Base-by-base conservation (phyloP, 805 yeast genomes). In the Schizosaccharomyces osmophilus region DNA sequence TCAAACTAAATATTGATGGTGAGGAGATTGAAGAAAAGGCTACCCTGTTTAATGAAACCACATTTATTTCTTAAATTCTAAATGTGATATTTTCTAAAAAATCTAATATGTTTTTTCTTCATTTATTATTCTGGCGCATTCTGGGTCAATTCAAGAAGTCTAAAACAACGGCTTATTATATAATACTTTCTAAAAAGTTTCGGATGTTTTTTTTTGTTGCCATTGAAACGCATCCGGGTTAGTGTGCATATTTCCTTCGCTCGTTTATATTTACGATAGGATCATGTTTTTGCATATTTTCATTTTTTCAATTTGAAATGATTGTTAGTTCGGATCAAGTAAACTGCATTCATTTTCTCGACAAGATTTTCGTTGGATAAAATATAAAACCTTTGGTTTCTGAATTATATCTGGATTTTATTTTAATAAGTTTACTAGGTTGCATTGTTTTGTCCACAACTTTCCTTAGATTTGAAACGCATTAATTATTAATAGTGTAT, bases 1-100 rank as follows among this genome's bases (percentile, higher is more conserved):
- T 85, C 64, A 75, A 73, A 64, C 67, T 74, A 61, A 65, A 64
- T 41, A 73, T 70, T 17, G 71, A 72, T 42, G 79, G 72, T 62
- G 77, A 75, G 39, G 70, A 72, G 58, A 69, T 68, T 61, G 69
- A 69, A 59, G 69, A 66, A 59, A 90, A 84, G 69, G 94, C 95
- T 59, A 69, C 78, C 63, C 85, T 81, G 36, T 87, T 82, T 74
- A 80, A 76, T 67, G 95, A 87, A 72, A 85, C 86, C 45, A 87
- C 95, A 9, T 87, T 87, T 68, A 87, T 87, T 66, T 74, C 76
- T 24, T 73, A 68, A 61, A 31, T 29, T 59, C 48, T 26, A 13
- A n/a, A 43, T 43, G 22, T 24, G 51, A 22, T 29, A 11, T 11
- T 51, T 22, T 24, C 1, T 9, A n/a, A 45, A 45, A 45, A 45